These are phyloP conservation scores for Colletotrichum tanaceti DNA, from an alignment of 2,329 filamentous ascomycete genomes.

Conservation along the genomic window DNA sequence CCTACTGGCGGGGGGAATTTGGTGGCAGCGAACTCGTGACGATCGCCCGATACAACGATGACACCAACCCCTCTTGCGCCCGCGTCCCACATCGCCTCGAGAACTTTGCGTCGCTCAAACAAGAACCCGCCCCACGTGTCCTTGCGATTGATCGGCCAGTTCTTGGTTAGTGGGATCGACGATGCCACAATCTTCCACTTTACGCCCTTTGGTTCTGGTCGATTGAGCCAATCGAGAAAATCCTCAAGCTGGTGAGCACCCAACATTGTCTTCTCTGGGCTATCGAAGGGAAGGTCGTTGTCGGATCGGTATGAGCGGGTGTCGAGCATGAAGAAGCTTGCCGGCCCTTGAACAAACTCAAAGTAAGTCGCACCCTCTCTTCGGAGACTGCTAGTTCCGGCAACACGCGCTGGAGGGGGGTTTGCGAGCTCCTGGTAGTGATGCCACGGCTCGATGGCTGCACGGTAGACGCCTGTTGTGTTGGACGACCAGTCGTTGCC, in stretches of 20 bases:
- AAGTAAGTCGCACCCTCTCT: conserved; percentile 80
- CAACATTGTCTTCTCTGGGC: conserved; percentile 84
- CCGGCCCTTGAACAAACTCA: conserved; percentile 88
- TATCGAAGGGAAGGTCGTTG: conserved; percentile 68
- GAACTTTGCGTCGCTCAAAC: conserved; percentile 78
- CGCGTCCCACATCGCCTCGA: conserved; percentile 93
- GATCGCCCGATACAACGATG: conserved; percentile 86
- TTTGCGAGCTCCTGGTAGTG: conserved; percentile 89
- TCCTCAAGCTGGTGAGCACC: conserved; percentile 82
- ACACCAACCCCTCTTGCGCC: conserved; percentile 81
- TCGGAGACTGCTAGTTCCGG: conserved; percentile 53
- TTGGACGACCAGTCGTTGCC: conserved; percentile 92
- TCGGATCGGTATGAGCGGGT: conserved; percentile 87
- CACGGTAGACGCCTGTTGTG: conserved; percentile 80
- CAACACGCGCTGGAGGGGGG: conserved; percentile 73
- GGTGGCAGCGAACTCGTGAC: conserved; percentile 97
- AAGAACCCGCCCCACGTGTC: conserved; percentile 98
- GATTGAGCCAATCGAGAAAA: conserved; percentile 79
- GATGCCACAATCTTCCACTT: conserved; percentile 95
- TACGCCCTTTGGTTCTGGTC: conserved; percentile 79
- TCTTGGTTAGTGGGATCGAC: conserved; percentile 95
- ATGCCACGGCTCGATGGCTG: conserved; percentile 85
- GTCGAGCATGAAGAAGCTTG: conserved; percentile 94
- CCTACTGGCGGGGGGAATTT: conserved; percentile 73
- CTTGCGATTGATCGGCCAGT: conserved; percentile 88